phyloP scores from a whole-genome alignment of 495 filamentous ascomycete genomes.

The Aspergillus leporis region DNA sequence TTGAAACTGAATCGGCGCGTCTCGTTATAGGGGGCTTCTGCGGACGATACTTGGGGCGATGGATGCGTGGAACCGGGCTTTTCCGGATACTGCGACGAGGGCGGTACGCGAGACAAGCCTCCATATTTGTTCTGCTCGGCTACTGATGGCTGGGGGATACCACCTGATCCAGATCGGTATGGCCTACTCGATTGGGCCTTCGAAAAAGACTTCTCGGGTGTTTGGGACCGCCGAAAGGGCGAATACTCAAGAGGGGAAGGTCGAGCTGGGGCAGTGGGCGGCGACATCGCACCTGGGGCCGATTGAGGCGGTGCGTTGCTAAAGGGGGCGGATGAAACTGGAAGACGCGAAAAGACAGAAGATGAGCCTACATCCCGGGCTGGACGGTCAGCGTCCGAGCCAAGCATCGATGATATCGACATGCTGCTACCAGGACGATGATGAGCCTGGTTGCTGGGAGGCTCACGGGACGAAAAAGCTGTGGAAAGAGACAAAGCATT shows the following conservation, averaged over 20 bases:
- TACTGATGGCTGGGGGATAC: conserved; percentile 30
- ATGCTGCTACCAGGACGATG: conserved; percentile 75
- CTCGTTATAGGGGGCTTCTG: conserved; percentile 36
- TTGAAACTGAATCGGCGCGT: conserved; percentile 43
- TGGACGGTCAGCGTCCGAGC: conserved; percentile 61
- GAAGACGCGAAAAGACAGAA: conserved; percentile 55
- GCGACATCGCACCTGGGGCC: conserved; percentile 44
- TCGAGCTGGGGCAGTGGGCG: conserved; percentile 44
- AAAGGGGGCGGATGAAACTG: conserved; percentile 48
- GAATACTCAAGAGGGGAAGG: conserved; percentile 58
- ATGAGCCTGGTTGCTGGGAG: conserved; percentile 44
- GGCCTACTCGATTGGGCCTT: conserved; percentile 36
- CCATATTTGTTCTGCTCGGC: conserved; percentile 39
- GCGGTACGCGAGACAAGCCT: conserved; percentile 32
- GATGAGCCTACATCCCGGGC: conserved; percentile 54
- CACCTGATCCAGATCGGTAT: conserved; percentile 47
- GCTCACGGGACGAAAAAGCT: conserved; percentile 54
- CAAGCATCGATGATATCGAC: conserved; percentile 95
- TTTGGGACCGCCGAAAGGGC: conserved; percentile 67
- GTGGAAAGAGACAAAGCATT: conserved; percentile 42
- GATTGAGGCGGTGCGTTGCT: conserved; percentile 33
- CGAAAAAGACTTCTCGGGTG: conserved; percentile 61
- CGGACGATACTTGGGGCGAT: conserved; percentile 41
- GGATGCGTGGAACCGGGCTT: conserved; percentile 42
- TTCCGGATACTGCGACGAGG: conserved; percentile 39